Conservation (phyloP, 1,284 basidiomycete genomes). For the Exobasidium rhododendri region DNA sequence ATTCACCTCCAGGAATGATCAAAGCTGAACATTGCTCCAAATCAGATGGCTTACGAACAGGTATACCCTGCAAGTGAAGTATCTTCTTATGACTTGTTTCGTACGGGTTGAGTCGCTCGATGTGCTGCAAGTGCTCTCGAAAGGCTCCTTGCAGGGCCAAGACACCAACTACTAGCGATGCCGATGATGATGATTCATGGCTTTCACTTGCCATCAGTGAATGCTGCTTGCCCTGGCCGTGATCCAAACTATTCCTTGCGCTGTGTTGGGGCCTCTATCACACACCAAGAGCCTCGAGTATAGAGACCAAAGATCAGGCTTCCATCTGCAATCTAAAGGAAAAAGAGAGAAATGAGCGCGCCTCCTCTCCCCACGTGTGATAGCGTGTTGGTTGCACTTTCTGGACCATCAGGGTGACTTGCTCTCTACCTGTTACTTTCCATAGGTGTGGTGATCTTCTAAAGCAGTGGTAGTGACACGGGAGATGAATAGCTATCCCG, state of each 20-base stretch:
- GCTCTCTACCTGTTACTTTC: too few species aligned
- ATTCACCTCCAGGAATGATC: constrained; percentile 86
- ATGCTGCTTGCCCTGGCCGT: too few species aligned
- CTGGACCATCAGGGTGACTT: too few species aligned
- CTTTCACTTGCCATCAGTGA: background rate
- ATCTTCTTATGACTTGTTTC: constrained; percentile 9
- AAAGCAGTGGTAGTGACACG: background rate
- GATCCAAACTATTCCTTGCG: too few species aligned
- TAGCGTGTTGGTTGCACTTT: too few species aligned
- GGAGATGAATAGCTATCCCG: constrained; percentile 43
- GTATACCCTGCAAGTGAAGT: constrained; percentile 54
- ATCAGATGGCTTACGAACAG: constrained; percentile 74
- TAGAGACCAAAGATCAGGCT: too few species aligned
- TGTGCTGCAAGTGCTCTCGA: constrained; percentile 74
- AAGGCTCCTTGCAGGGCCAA: constrained; percentile 91
- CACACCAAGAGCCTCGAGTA: too few species aligned
- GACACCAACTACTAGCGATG: constrained; percentile 45
- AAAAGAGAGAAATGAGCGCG: too few species aligned
- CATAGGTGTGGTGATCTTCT: too few species aligned
- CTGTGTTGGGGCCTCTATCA: too few species aligned
- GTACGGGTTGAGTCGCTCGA: constrained; percentile 58
- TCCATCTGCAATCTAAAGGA: too few species aligned
- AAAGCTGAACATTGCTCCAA: constrained; percentile 75
- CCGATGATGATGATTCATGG: background rate
- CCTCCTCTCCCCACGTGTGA: too few species aligned